phyloP scores from a whole-genome alignment of 257 asterid genomes.

The Ajuga chamaepitys region DNA sequence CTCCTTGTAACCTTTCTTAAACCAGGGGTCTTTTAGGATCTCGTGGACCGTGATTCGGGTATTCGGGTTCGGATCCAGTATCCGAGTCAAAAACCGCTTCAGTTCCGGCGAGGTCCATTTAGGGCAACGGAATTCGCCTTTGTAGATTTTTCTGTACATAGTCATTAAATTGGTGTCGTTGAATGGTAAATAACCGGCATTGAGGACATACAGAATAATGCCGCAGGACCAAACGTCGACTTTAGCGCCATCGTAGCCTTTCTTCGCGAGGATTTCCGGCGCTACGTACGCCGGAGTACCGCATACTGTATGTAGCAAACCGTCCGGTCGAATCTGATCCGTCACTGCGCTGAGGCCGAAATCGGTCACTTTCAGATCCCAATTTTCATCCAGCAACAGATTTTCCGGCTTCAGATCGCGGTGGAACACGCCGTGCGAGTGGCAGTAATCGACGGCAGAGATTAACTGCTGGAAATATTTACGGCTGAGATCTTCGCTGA shows the following conservation, averaged over 20 bases:
- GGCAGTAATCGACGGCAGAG: constrained; percentile 70
- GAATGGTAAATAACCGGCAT: constrained; percentile 72
- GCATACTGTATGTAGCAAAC: constrained; percentile 65
- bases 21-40: constrained; percentile 53
- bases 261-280: constrained; percentile 62
- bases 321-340: constrained; percentile 57
- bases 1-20: constrained; percentile 35
- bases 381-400: constrained; percentile 58
- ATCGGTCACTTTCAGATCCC: constrained; percentile 63
- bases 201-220: constrained; percentile 45
- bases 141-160: constrained; percentile 68
- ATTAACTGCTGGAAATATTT: constrained; percentile 67
- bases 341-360: constrained; percentile 77
- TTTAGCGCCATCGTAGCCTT: constrained; percentile 74
- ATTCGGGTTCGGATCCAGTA: constrained; percentile 53
- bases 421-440: constrained; percentile 78
- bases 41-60: constrained; percentile 54
- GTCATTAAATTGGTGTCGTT: constrained; percentile 62
- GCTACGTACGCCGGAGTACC: constrained; percentile 95
- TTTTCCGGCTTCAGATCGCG: constrained; percentile 79
- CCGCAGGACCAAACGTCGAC: constrained; percentile 88
- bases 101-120: constrained; percentile 63
- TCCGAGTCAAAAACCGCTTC: constrained; percentile 31
- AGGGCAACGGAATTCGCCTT: constrained; percentile 62
- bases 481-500: constrained; percentile 77